phyloP scores from a whole-genome alignment of 1,284 basidiomycete genomes.

The Cutaneotrichosporon cutaneum region DNA sequence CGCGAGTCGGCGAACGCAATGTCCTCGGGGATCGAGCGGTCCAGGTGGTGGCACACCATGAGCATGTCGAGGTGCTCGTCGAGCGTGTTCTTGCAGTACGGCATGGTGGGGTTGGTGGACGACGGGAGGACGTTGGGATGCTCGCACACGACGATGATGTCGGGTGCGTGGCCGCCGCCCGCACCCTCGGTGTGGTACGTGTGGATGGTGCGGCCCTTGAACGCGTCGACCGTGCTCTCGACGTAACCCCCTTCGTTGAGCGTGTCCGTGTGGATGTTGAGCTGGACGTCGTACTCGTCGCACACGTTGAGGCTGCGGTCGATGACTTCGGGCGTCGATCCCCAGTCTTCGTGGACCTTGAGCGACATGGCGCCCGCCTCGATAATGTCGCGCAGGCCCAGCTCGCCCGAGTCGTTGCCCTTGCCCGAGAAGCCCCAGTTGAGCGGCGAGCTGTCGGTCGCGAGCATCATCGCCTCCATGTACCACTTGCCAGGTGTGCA shows the following conservation, averaged over 20 bases:
- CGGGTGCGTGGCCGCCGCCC: conserved; percentile 94
- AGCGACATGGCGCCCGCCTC: conserved; percentile 84
- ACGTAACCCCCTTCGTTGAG: conserved; percentile 79
- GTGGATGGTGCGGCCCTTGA: conserved; percentile 89
- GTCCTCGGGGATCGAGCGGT: conserved; percentile 86
- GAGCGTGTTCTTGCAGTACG: conserved; percentile 86
- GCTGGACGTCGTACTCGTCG: conserved; percentile 93
- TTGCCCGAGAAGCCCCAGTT: conserved; percentile 93
- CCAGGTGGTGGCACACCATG: conserved; percentile 88
- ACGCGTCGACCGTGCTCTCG: conserved; percentile 80
- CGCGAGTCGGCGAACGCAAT: conserved; percentile 95
- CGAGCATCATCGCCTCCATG: conserved; percentile 80
- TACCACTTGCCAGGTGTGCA: conserved; percentile 88
- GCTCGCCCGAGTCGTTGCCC: conserved; percentile 82
- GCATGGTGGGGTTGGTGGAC: conserved; percentile 95
- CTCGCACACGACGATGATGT: conserved; percentile 94
- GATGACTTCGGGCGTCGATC: conserved; percentile 83
- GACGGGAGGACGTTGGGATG: conserved; percentile 89
- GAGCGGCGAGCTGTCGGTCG: conserved; percentile 83
- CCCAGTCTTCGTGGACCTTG: conserved; percentile 99
- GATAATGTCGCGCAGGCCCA: conserved; percentile 74
- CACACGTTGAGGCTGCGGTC: conserved; percentile 74
- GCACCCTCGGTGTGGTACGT: conserved; percentile 97
- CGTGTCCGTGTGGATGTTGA: conserved; percentile 97
- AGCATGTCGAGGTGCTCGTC: conserved; percentile 99